phyloP scores from a whole-genome alignment of 108 stramenopile species.

The Aurantiochytrium sp. region DNA sequence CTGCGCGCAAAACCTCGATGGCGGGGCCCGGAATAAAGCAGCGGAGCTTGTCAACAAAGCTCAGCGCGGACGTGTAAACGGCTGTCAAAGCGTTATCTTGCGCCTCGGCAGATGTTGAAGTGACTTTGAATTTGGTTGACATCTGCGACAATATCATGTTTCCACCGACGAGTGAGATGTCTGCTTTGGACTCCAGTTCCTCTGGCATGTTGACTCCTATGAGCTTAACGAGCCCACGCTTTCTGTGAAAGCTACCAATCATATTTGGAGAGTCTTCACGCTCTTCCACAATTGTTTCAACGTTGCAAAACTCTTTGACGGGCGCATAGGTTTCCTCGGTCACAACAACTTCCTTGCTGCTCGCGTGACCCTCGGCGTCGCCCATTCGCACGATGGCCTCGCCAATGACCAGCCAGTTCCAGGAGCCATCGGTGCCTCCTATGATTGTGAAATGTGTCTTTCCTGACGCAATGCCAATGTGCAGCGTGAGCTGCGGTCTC shows the following conservation, averaged over 20 bases:
- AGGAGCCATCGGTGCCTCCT: neutral
- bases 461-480: conserved; percentile 2
- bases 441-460: neutral
- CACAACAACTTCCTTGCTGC: neutral
- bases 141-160: too few relatives aligned
- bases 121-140: too few relatives aligned
- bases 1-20: neutral
- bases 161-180: neutral
- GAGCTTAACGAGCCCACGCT: neutral
- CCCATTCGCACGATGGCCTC: neutral
- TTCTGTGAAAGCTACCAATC: neutral
- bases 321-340: neutral
- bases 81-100: neutral
- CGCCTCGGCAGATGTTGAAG: too few relatives aligned
- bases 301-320: neutral
- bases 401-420: neutral
- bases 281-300: neutral
- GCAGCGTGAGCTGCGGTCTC: neutral
- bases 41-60: neutral
- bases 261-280: neutral
- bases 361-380: neutral
- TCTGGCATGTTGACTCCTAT: neutral
- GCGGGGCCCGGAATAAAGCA: neutral
- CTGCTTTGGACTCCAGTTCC: neutral
- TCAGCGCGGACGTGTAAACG: neutral